Base-by-base conservation (phyloP, 1,284 basidiomycete genomes). In the Gomphus bonarii region DNA sequence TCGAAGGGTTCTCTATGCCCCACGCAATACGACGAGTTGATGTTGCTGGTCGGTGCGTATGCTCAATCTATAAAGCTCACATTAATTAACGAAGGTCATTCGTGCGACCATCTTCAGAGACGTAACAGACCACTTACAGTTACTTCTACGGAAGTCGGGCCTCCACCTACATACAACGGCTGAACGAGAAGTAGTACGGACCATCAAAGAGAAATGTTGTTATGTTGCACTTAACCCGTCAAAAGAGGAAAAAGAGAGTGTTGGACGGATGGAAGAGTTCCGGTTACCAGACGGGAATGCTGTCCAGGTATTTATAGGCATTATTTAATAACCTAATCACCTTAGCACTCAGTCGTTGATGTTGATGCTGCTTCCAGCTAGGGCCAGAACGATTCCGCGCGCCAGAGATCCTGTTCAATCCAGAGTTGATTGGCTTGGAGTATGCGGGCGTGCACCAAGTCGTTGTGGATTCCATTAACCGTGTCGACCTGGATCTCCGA, bases 1-100 rank as follows among this genome's bases (percentile, higher is more conserved):
- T 97, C 66, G 97, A 99, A 69, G 97, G 97, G 0, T 99, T 99
- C 74, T 95, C 92, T 9, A 97, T 99, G 91, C 95, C 95, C 38
- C 93, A 99, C 68, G 95, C 97, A 38, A 95, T 99, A 63, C 85
- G 94, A 55, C 76, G 97, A 65, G 88, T 98, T 58, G 97, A 99
- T 69, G 83, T 99, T 6, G 97, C 97, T 22, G 97, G 97, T 64
- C 79, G 94, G 85, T 92, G 70, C 64, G 76, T 66, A 36, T 30
- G 38, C 38, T n/a, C 16, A 7, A 5, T 16, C 16, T n/a, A 18
- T 7, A 11, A 22, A 22, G 18, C n/a, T 8, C 18, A 44, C 18
- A 20, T 47, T n/a, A n/a, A 12, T 12, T 58, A 53, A 50, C 55
- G 60, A 56, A 55, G 63, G 14, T 5, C 58, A 61, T 22, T 22